Evolutionary conservation across 1,284 basidiomycete species (phyloP), one percentile per base, ranked within the genome.

Genomic region (Ganoderma resinaceum): DNA sequence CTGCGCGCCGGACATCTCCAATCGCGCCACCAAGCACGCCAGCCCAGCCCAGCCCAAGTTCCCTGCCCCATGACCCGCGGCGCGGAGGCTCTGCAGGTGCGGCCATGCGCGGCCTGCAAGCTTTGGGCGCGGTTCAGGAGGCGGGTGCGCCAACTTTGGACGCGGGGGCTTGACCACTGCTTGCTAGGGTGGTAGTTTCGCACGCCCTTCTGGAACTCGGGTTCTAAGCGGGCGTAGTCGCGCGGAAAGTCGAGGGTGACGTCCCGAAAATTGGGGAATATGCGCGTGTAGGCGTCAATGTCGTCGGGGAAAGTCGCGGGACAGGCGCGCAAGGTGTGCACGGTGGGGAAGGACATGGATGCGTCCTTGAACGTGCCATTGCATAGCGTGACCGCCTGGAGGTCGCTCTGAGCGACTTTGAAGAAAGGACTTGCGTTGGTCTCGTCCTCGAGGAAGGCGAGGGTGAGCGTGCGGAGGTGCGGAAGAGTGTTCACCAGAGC

Each of bases 251-350:
- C 52, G 29, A 55, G 11, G 16, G 52, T 55, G 29, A 31, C 29
- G 29, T 31, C 3, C 12, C 7, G 1, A 29, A 33, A 29, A 3
- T 55, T 33, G 29, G 29, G 29, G 16, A 55, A 55, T 12, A 55
- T 14, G 29, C 52, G 31, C 26, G 16, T 33, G 52, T 14, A 18
- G 5, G 31, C 31, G 29, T 55, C 52, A 29, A 55, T 29, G 31
- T 55, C 52, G 52, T 29, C 8, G 12, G 52, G 52, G 29, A 55
- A 7, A 4, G 6, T 31, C 16, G 12, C 5, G 23, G 52, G 52
- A 14, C 29, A 55, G 52, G 33, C 52, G 52, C 52, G 52, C 52
- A 55, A 31, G 29, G 52, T 55, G 52, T 55, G 52, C 52, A 55
- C 52, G 29, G 52, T 4, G 52, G 52, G 52, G 29, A 55, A 55